Percentiles rank a stretch among this genome's conserved stretches.
These are phyloP conservation scores for Saccharomycopsis synnaedendra DNA, from an alignment of 805 yeast species.

Conservation along the genomic window DNA sequence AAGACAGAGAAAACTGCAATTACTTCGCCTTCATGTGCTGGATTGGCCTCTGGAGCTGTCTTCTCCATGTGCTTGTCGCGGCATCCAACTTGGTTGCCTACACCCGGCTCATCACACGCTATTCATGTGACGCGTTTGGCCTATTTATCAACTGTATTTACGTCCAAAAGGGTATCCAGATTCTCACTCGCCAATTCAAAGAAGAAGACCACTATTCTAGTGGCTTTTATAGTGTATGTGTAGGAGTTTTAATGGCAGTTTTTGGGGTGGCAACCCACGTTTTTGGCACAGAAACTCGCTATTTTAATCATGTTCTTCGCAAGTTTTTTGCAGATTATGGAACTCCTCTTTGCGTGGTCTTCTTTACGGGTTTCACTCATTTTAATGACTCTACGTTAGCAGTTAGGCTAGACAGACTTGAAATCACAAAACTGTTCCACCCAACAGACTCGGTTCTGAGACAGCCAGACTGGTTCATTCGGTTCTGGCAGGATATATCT, in stretches of 20 bases:
- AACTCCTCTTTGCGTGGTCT: slow-evolving; percentile 70
- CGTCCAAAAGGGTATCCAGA: slow-evolving; percentile 83
- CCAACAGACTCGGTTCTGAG: slow-evolving; percentile 48
- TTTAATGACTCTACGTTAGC: slow-evolving; percentile 31
- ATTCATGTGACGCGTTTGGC: slow-evolving; percentile 90
- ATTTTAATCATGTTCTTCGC: slow-evolving; percentile 48
- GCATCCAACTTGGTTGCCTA: slow-evolving; percentile 54
- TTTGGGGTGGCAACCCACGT: slow-evolving; percentile 47
- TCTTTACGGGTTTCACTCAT: slow-evolving; percentile 88
- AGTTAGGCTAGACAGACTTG: slow-evolving; percentile 49
- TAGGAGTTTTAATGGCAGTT: slow-evolving; percentile 64
- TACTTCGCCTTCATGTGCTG: slow-evolving; percentile 93
- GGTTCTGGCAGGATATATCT: slow-evolving; percentile 57
- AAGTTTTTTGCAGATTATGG: slow-evolving; percentile 78
- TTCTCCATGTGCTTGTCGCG: slow-evolving; percentile 67
- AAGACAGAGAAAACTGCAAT: slow-evolving; percentile 28
- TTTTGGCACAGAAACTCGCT: slow-evolving; percentile 51
- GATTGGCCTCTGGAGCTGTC: slow-evolving; percentile 87
- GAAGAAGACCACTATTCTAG: slow-evolving; percentile 25
- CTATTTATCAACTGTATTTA: slow-evolving; percentile 81
- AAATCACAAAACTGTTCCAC: slow-evolving; percentile 57
- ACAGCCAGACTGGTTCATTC: slow-evolving; percentile 60
- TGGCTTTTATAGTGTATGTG: slow-evolving; percentile 67
- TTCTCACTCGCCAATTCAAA: slow-evolving; percentile 59
- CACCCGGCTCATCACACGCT: slow-evolving; percentile 62